phyloP scores from a whole-genome alignment of 2,329 filamentous ascomycete genomes.

The Fusarium proliferatum region DNA sequence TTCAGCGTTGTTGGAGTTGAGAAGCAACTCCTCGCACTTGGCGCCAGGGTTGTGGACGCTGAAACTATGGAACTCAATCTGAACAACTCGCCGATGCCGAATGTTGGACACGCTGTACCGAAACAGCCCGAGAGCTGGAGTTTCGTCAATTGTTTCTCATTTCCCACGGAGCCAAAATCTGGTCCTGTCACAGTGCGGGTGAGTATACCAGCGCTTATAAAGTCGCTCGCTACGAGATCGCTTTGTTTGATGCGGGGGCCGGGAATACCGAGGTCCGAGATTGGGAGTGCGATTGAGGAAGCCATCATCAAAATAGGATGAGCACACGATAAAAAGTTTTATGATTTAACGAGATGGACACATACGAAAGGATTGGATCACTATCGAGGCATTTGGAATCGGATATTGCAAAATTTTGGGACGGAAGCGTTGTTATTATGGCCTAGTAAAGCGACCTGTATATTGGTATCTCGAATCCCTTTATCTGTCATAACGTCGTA shows the following conservation, averaged over 20 bases:
- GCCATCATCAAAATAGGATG: slow-evolving; percentile 26
- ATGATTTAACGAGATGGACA: not conserved
- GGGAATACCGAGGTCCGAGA: slow-evolving; percentile 40
- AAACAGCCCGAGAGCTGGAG: slow-evolving; percentile 45
- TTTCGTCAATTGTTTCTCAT: slow-evolving; percentile 43
- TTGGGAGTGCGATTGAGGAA: slow-evolving; percentile 44
- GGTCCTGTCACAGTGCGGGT: slow-evolving; percentile 29
- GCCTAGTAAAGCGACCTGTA: slow-evolving; percentile 24
- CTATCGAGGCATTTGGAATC: not conserved
- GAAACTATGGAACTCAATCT: slow-evolving; percentile 42
- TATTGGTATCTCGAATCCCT: slow-evolving; percentile 37
- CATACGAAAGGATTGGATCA: not conserved
- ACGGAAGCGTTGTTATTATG: slow-evolving; percentile 22
- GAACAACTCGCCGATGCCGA: slow-evolving; percentile 10
- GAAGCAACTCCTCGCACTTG: slow-evolving; percentile 42
- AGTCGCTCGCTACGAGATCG: slow-evolving; percentile 29
- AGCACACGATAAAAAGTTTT: not conserved
- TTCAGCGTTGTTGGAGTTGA: slow-evolving; percentile 42
- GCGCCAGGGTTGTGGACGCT: slow-evolving; percentile 36
- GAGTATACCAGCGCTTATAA: slow-evolving; percentile 30
- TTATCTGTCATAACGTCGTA: slow-evolving; percentile 41
- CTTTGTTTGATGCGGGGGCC: slow-evolving; percentile 43
- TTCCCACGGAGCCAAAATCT: slow-evolving; percentile 25
- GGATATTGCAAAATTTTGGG: not conserved
- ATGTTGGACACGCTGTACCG: not conserved